Base-by-base conservation (phyloP, 179 eudicot species). In the Carnegiea gigantea region DNA sequence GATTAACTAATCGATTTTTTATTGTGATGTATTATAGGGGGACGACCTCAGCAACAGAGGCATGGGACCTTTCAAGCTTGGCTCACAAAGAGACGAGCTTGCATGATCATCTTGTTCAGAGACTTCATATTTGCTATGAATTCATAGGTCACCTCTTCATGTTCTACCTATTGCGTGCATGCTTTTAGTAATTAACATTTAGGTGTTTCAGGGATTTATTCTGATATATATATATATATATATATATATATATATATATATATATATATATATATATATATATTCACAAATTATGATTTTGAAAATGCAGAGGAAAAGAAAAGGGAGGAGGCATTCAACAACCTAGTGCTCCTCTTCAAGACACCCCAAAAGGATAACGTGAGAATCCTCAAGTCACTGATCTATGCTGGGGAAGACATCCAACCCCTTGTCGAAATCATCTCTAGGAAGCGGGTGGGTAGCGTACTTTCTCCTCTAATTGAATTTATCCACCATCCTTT, bases 61-160 rank as follows among this genome's bases (percentile, higher is more conserved):
- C 93, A 81, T 92, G 97, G 94, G 97, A 92, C 73, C 85, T 89
- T 2, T 90, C 93, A 15, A 90, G 93, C 83, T 87, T 91, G 86
- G 87, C 86, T 40, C 97, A 91, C 82, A 93, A 91, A 83, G 86
- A 87, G 81, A 59, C 74, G 77, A 89, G 84, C 86, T 89, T 93
- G 26, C 84, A 83, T 28, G 89, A 85, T 38, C 89, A 86, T 78
- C 95, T 93, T 38, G 83, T 78, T 62, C 77, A 75, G 43, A 91
- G 89, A 57, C 91, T 93, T 20, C 36, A 67, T 28, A 70, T 81
- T 33, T 93, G 95, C 86, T 46, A 88, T 82, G 79, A 81, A 15
- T 70, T 64, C 68, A 81, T 81, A 81, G 83, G 83, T 81, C 28
- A 0, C 68, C 23, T 62, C 1, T 30, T 30, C 33, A 30, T 30